Evolutionary conservation across 305 asterid species (phyloP).

Genomic region (Fraxinus baroniana): DNA sequence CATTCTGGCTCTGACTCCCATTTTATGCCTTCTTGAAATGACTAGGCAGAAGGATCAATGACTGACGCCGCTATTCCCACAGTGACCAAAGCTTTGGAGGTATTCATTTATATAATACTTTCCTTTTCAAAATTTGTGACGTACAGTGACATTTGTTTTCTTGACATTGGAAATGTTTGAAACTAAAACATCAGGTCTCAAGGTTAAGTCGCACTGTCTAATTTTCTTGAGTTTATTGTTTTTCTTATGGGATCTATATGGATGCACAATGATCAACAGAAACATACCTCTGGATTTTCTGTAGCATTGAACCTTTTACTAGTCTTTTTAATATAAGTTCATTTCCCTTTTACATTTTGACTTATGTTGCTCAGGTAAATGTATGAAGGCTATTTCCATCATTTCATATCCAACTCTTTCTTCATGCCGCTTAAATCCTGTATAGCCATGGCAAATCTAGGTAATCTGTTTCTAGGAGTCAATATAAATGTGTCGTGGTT

Average conservation of each 20-base stretch:
- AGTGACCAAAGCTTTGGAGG: conserved; percentile 76
- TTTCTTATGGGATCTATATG: background rate
- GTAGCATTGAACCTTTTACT: background rate
- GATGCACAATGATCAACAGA: background rate
- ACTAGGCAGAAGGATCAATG: conserved; percentile 90
- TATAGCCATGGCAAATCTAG: background rate
- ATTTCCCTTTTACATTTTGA: background rate
- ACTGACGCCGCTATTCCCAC: conserved; percentile 58
- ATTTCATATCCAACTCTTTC: background rate
- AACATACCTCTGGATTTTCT: background rate
- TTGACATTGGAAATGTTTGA: background rate
- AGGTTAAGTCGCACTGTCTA: background rate
- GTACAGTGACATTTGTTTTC: background rate
- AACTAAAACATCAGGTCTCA: background rate
- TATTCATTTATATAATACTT: conserved; percentile 4
- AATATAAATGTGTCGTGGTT: background rate
- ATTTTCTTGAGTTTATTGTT: background rate
- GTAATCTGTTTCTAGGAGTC: background rate
- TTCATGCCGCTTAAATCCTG: background rate
- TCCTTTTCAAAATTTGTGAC: background rate
- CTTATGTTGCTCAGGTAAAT: background rate
- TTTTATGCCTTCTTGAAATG: conserved; percentile 14
- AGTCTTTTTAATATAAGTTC: background rate
- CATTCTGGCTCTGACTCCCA: background rate
- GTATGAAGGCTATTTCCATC: background rate